Base-by-base conservation (phyloP, 2,329 filamentous ascomycete genomes). In the Aureobasidium sp. region DNA sequence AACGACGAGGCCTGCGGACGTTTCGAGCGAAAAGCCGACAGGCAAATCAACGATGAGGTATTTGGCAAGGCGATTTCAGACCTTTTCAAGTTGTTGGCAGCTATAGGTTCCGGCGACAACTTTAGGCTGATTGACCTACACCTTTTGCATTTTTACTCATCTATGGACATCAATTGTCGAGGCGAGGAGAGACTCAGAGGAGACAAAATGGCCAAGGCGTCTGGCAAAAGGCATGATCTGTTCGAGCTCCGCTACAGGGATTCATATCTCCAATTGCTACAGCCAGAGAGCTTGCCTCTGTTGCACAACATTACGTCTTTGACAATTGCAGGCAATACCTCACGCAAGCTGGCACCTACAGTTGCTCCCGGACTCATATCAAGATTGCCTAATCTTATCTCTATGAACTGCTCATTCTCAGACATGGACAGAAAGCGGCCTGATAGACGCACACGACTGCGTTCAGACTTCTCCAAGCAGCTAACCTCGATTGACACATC, bases 201-300 rank as follows among this genome's bases (percentile, higher is more conserved):
- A 30, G 24, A 50, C 24, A 17, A 32, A 25, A 4, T 40, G 25
- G 47, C 47, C 2, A 22, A 19, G 17, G 21, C 30, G 10, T 22
- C 8, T 6, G 45, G 45, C 6, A 37, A 38, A 29, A 3, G 45
- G 21, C 22, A 49, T 8, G 32, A 49, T 49, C 32, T 49, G 6
- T 38, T 49, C 17, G 45, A 49, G 16, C 45, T 49, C 11, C 45
- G 45, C 45, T 49, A 38, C 17, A 22, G 32, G 27, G 45, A 49
- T 16, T 49, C 45, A 16, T 49, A 38, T 19, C 32, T 49, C 12
- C 32, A 49, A 8, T 10, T 49, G 16, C 32, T 38, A 11, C n/a
- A 38, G 17, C 17, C 22, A 1, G n/a, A 29, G 16, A 38, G 7
- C 10, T 12, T 49, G 10, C 45, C 45, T 19, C 1, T 49, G 10